Percentiles rank a stretch among this genome's conserved stretches.
Evolutionary conservation across 208 protist genomes (phyloP).

Genomic region (Trypanosoma boissoni): DNA sequence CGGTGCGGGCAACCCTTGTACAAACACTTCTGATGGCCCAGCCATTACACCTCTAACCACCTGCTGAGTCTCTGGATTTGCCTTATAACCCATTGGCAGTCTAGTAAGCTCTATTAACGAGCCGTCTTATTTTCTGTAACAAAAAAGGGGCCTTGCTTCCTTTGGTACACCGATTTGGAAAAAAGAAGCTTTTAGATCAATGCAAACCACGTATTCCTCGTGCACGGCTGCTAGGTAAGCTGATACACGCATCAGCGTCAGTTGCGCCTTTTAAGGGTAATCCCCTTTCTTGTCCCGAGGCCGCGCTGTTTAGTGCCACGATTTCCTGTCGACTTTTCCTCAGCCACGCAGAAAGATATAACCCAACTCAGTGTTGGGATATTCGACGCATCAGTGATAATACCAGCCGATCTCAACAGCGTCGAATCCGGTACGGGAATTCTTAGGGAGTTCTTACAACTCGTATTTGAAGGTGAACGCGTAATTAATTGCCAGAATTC

Average conservation of each 20-base stretch:
- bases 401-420: neutral
- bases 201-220: neutral
- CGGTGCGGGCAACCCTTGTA: neutral
- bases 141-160: neutral
- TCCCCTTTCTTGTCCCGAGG: neutral
- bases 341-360: neutral
- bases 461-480: neutral
- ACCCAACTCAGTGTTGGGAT: neutral
- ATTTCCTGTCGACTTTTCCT: neutral
- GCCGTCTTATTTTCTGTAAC: neutral
- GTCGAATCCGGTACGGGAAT: neutral
- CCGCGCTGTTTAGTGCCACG: neutral
- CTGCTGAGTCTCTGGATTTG: constrained; percentile 30
- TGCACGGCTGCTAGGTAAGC: neutral
- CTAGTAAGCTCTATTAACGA: constrained; percentile 16
- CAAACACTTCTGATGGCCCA: constrained; percentile 13
- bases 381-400: neutral
- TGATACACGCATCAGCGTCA: neutral
- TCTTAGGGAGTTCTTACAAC: neutral
- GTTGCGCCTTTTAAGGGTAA: neutral
- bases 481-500: neutral
- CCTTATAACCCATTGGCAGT: constrained; percentile 25
- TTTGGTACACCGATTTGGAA: neutral
- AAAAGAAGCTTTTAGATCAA: neutral
- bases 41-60: constrained; percentile 16